Conservation (phyloP, 495 filamentous ascomycete species). For the Cladorrhinum samala region DNA sequence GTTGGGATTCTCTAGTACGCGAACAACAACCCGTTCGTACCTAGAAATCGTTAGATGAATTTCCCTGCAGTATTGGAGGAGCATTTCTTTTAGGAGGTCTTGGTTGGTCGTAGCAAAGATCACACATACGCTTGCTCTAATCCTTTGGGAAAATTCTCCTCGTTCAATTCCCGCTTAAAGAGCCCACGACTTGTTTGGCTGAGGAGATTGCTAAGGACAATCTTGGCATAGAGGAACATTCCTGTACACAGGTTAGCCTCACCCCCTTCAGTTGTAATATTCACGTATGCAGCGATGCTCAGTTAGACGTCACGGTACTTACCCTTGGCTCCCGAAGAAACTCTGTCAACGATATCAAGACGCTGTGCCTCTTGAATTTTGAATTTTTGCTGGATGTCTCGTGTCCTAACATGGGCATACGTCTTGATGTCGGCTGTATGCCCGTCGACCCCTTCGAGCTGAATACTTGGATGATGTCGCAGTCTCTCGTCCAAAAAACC, state of each 20-base stretch:
- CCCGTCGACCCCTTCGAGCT: neutral
- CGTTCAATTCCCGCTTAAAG: neutral
- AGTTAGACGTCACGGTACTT: neutral
- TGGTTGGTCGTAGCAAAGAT: too few species aligned
- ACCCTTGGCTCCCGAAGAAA: neutral
- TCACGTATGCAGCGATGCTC: neutral
- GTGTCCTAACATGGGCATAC: neutral
- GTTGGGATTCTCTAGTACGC: neutral
- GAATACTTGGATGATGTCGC: neutral
- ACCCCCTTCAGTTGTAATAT: neutral
- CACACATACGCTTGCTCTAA: neutral
- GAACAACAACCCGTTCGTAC: slow-evolving; percentile 2
- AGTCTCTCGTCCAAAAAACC: neutral
- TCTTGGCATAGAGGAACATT: slow-evolving; percentile 6
- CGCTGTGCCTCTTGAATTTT: neutral
- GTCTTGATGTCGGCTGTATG: neutral
- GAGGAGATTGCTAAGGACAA: neutral
- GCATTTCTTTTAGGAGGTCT: too few species aligned
- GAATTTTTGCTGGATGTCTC: neutral
- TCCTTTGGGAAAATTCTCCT: neutral
- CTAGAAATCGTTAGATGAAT: neutral
- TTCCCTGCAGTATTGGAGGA: neutral
- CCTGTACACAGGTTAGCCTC: neutral
- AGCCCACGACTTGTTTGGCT: neutral
- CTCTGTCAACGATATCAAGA: neutral